Evolutionary conservation across 2,329 filamentous ascomycete species (phyloP).

Genomic region (Kalaharituber pfeilii): DNA sequence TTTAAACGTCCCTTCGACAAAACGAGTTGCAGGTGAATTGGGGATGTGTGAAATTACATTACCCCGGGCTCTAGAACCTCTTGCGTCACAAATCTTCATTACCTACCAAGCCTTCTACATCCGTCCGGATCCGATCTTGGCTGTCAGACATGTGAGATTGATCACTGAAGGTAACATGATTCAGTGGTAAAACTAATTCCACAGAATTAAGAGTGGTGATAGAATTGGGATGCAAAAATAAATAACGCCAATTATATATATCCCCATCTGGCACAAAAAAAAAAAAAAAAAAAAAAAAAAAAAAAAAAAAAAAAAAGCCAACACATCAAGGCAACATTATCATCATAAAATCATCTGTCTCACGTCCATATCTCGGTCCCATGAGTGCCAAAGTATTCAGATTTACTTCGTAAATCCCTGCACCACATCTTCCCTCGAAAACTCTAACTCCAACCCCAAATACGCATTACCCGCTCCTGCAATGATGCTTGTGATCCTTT

Average conservation of each 20-base stretch:
- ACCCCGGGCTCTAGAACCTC: neutral
- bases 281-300: conserved; percentile 2
- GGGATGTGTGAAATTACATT: neutral
- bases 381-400: neutral
- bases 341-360: neutral
- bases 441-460: conserved; percentile 20
- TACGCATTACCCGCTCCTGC: conserved; percentile 22
- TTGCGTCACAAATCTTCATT: conserved; percentile 1
- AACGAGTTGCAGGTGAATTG: neutral
- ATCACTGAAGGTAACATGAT: neutral
- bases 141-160: neutral
- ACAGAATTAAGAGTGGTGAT: too few relatives aligned
- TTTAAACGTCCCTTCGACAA: too few relatives aligned
- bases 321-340: neutral
- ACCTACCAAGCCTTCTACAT: neutral
- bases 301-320: conserved; percentile 1
- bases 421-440: conserved; percentile 22
- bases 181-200: conserved; percentile 3
- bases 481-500: conserved; percentile 33
- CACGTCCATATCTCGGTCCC: neutral
- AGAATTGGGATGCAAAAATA: neutral
- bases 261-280: conserved; percentile 5
- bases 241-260: neutral
- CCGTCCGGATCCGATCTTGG: neutral
- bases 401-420: conserved; percentile 22